Evolutionary conservation across 495 filamentous ascomycete genomes (phyloP).

Genomic region (Podospora didyma): DNA sequence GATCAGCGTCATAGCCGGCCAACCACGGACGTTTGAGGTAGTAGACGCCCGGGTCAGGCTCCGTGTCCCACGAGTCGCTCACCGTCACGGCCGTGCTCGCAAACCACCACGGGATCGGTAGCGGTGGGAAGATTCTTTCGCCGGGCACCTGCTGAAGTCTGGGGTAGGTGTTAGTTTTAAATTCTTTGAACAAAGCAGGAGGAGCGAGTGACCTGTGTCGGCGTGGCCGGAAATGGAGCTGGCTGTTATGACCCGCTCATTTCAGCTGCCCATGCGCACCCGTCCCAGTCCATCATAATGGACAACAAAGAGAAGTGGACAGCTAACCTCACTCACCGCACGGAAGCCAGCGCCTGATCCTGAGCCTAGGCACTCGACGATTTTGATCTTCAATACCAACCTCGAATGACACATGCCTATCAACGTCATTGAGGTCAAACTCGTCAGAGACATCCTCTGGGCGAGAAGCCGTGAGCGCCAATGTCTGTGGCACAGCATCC

Average conservation of each 20-base stretch:
- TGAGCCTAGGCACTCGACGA: not conserved
- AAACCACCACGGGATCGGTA: conserved; percentile 4
- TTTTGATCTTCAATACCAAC: not conserved
- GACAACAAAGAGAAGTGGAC: too few relatives aligned
- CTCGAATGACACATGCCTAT: not conserved
- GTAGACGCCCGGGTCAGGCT: not conserved
- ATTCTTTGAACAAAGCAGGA: too few relatives aligned
- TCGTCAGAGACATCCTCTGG: not conserved
- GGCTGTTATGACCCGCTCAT: too few relatives aligned
- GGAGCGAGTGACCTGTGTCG: too few relatives aligned
- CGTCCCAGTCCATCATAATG: too few relatives aligned
- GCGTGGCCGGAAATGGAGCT: too few relatives aligned
- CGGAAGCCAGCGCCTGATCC: not conserved
- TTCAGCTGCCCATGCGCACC: too few relatives aligned
- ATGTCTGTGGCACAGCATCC: not conserved
- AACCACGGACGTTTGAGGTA: conserved; percentile 3
- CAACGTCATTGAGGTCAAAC: not conserved
- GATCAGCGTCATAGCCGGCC: not conserved
- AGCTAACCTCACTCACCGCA: too few relatives aligned
- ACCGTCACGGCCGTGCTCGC: not conserved
- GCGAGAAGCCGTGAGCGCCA: not conserved
- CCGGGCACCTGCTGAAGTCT: not conserved
- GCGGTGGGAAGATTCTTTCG: not conserved
- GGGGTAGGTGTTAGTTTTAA: too few relatives aligned
- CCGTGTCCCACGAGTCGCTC: not conserved